These are phyloP conservation scores for Aspergillus thermomutatus DNA, from an alignment of 2,329 filamentous ascomycete genomes.

Conservation along the genomic window DNA sequence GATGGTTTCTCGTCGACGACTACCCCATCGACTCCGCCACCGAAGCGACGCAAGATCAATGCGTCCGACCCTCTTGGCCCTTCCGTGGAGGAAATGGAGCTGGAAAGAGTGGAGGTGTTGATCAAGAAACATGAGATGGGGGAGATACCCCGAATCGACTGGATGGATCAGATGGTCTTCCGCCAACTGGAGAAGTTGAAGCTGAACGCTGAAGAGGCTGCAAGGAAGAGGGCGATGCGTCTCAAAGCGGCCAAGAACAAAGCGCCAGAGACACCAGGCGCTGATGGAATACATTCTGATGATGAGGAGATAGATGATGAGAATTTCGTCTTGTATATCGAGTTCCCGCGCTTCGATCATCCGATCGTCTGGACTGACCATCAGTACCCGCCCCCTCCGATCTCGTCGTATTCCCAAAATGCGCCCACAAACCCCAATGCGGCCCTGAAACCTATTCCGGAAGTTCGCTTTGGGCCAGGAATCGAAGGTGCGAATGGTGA, in stretches of 20 bases:
- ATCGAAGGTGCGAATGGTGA: constrained; percentile 66
- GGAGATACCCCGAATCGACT: constrained; percentile 87
- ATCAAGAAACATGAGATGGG: constrained; percentile 99
- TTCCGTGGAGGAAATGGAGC: constrained; percentile 74
- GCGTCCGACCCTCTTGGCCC: constrained; percentile 45
- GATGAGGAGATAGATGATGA: constrained; percentile 51
- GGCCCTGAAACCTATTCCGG: constrained; percentile 73
- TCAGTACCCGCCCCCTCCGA: constrained; percentile 81
- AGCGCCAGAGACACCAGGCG: constrained; percentile 29
- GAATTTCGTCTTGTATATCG: constrained; percentile 80
- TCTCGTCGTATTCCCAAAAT: constrained; percentile 69
- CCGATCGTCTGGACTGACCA: constrained; percentile 92
- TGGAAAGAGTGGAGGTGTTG: constrained; percentile 81
- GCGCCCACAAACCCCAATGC: constrained; percentile 64
- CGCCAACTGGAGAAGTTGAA: constrained; percentile 79
- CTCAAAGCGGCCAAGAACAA: constrained; percentile 34
- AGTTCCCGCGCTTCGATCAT: constrained; percentile 92
- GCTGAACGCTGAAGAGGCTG: constrained; percentile 61
- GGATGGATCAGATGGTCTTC: constrained; percentile 94
- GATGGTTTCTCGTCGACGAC: constrained; percentile 78
- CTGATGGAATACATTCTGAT: constrained; percentile 39
- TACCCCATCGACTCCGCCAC: constrained; percentile 68
- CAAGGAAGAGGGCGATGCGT: constrained; percentile 52
- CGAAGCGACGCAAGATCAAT: constrained; percentile 51
- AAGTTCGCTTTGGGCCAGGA: constrained; percentile 85